Evolutionary conservation across 2,329 filamentous ascomycete genomes (phyloP).

Genomic region (Fusarium sp.): DNA sequence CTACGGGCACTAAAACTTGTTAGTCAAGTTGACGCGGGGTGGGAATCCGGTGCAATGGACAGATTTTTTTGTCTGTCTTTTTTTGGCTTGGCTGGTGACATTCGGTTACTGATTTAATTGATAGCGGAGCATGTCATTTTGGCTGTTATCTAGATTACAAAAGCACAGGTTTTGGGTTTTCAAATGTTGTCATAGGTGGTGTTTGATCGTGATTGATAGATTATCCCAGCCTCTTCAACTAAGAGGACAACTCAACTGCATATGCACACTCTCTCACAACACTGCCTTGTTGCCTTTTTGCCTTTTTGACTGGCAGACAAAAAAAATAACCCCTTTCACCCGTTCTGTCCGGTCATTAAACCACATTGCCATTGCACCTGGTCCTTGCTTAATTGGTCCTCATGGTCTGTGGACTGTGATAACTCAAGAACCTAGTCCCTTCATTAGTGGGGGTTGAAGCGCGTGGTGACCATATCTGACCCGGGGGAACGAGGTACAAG

Average conservation of each 20-base stretch:
- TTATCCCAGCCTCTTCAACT: slow-evolving; percentile 28
- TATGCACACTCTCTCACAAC: slow-evolving; percentile 11
- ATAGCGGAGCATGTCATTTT: slow-evolving; percentile 8
- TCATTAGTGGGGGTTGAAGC: slow-evolving; percentile 36
- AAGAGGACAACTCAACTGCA: slow-evolving; percentile 31
- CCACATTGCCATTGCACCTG: slow-evolving; percentile 37
- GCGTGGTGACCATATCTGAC: slow-evolving; percentile 28
- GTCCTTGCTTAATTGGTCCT: slow-evolving; percentile 46
- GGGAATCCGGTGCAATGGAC: slow-evolving; percentile 13
- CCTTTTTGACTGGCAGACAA: not conserved
- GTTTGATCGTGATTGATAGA: slow-evolving; percentile 12
- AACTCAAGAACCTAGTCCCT: slow-evolving; percentile 25
- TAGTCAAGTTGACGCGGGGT: slow-evolving; percentile 38
- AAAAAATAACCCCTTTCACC: slow-evolving; percentile 19
- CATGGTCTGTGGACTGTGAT: slow-evolving; percentile 4
- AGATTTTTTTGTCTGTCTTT: slow-evolving; percentile 14
- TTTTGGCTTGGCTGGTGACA: slow-evolving; percentile 9
- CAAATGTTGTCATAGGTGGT: slow-evolving; percentile 3
- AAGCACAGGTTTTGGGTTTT: not conserved
- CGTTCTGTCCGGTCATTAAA: slow-evolving; percentile 18
- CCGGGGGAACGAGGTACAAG: slow-evolving; percentile 30
- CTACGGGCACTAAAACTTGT: slow-evolving; percentile 45
- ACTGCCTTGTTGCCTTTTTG: too few species aligned
- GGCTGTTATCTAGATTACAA: not conserved
- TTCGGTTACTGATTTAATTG: slow-evolving; percentile 16